Percentiles rank a stretch among this genome's conserved stretches.
These are phyloP conservation scores for Tuber indicum DNA, from an alignment of 495 filamentous ascomycete genomes.

Conservation along the genomic window DNA sequence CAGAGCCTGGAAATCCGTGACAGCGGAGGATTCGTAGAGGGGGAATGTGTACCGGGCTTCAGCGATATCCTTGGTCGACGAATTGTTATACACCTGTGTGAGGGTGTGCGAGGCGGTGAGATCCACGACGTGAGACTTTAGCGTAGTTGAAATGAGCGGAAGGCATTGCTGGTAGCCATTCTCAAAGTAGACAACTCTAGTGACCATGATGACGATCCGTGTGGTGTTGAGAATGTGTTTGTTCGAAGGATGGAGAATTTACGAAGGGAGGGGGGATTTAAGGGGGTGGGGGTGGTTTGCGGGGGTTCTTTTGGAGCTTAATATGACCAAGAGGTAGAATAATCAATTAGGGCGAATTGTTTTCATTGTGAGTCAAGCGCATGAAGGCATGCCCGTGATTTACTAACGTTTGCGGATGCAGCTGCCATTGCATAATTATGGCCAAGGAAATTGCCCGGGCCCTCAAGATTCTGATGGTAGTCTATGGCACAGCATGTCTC, in stretches of 20 bases:
- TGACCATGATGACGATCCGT: neutral
- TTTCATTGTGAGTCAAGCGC: neutral
- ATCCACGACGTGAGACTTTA: slow-evolving; percentile 19
- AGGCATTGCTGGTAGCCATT: neutral
- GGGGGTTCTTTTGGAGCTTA: neutral
- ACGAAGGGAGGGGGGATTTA: neutral
- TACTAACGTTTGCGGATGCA: no score
- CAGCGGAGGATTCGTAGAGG: slow-evolving; percentile 62
- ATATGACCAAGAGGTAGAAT: neutral
- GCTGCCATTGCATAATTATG: no score
- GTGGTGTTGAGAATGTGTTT: neutral
- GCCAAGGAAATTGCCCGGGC: no score
- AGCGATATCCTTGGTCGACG: slow-evolving; percentile 43
- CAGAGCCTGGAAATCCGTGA: slow-evolving; percentile 56
- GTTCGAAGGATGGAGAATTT: neutral
- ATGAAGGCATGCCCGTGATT: no score
- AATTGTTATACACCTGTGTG: slow-evolving; percentile 57
- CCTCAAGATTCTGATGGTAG: no score
- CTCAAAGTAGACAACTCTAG: neutral
- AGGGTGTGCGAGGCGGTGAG: slow-evolving; percentile 44
- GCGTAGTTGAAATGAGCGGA: neutral
- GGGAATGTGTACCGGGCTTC: slow-evolving; percentile 61
- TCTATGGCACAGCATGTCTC: no score
- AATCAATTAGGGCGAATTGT: neutral
- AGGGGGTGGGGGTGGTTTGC: no score